Evolutionary conservation across 805 yeast species (phyloP), one percentile per base, ranked within the genome.

Genomic region (Candida succiphila): DNA sequence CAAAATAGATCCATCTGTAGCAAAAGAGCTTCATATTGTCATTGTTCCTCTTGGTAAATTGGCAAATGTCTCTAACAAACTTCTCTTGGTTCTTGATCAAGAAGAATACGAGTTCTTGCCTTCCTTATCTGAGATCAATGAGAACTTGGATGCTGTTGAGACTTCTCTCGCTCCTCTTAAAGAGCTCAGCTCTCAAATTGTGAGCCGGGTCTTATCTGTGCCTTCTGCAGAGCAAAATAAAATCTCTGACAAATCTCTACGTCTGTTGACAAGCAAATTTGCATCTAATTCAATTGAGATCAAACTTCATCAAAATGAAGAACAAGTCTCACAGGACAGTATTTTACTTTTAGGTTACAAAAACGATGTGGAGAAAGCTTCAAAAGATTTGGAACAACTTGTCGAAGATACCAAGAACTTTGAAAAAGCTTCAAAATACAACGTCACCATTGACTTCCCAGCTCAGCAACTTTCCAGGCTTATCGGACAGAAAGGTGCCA

Each of bases 401-500:
- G 60, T 82, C 37, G 71, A 67, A 20, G 71, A 66, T 35, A 56
- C 65, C 24, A 53, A 60, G 35, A 58, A 59, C 38, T 58, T 56
- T 37, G 64, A 56, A 33, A 45, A 44, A 35, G 63, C 63, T 9
- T 56, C 60, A 10, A 59, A 59, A 25, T 65, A 65, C 56, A 46
- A 51, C 37, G 52, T 69, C 14, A 60, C 71, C 15, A 57, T 79
- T 34, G 65, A 63, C 21, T 76, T 86, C 51, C 94, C 96, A 40
- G 57, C 75, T 2, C 60, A 66, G 33, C 72, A 75, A 31, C 62
- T 89, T 38, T 70, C 92, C 20, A 77, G 92, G 58, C 66, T 94
- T 34, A 86, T 92, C 56, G 99, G 99, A 44, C 82, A 80, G 52
- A 82, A 75, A 39, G 98, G 99, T 36, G 61, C 84, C 28, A 75